These are phyloP conservation scores for Arthrobotrys pseudoclavata DNA, from an alignment of 2,329 filamentous ascomycete genomes.

Conservation along the genomic window DNA sequence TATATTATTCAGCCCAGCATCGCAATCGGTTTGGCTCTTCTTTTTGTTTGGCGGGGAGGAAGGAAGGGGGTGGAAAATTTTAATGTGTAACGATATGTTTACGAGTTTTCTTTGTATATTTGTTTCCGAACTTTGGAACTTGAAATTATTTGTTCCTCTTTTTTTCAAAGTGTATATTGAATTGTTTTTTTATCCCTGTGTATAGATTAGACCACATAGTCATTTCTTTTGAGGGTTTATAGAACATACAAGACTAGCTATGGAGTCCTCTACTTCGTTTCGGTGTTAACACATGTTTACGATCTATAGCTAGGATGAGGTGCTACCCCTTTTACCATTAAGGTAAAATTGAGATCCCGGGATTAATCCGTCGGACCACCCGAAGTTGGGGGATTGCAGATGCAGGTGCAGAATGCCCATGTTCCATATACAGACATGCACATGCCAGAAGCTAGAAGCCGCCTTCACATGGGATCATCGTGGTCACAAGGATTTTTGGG, in stretches of 20 bases:
- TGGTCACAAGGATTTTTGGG: constrained; percentile 8
- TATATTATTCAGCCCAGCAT: background rate
- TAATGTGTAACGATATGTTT: constrained; percentile 35
- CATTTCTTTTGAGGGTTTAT: too few species aligned
- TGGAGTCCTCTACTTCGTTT: too few species aligned
- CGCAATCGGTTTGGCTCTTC: background rate
- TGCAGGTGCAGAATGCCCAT: background rate
- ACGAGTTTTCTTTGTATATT: constrained; percentile 23
- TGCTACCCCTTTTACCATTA: too few species aligned
- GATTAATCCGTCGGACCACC: too few species aligned
- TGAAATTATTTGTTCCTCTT: background rate
- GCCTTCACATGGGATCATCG: constrained; percentile 24
- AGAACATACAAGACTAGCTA: too few species aligned
- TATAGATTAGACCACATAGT: constrained; percentile 4
- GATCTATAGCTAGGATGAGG: too few species aligned
- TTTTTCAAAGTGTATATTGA: background rate
- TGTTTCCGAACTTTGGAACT: background rate
- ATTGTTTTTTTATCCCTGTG: background rate
- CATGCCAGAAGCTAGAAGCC: background rate
- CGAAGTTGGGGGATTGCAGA: background rate
- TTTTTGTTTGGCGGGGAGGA: background rate
- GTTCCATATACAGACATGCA: background rate
- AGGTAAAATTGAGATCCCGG: too few species aligned
- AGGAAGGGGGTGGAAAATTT: background rate
- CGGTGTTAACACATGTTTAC: too few species aligned